Base-by-base conservation (phyloP, 2,329 filamentous ascomycete species). In the Claviceps arundinis region DNA sequence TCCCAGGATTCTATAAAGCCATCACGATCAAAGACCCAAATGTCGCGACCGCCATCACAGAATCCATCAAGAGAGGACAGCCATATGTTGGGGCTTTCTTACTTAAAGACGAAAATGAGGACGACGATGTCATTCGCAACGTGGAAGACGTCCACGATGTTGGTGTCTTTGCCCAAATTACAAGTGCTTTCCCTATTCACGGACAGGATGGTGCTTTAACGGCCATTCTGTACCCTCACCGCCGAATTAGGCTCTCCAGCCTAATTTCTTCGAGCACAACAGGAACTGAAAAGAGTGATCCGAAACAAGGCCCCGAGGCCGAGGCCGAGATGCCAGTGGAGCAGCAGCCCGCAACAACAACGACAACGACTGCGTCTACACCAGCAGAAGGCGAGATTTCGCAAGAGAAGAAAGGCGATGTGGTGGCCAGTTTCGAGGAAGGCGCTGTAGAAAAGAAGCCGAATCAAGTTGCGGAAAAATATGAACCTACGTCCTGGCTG, bases 1-100 rank as follows among this genome's bases (percentile, higher is more conserved):
- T 97, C 69, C 93, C 93, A 1, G 93, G 93, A 1, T 98, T 97
- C 70, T 98, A 98, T 74, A 98, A 98, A 70, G 91, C 93, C 9
- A 93, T 98, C 59, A 98, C 91, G 3, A 95, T 98, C 59, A 85
- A 88, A 64, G 89, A 98, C 63, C 87, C 87, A 17, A 87, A 93
- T 60, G 93, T 98, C 38, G 86, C 90, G 14, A 82, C 84, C 41
- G 93, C 93, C 22, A 95, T 98, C 58, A 86, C 90, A 54, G 94
- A 98, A 65, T 93, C 95, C 77, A 88, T 97, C 66, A 95, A 95
- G 75, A 80, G 91, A 50, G 93, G 93, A 0, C 94, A 98, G 68
- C 94, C 91, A 24, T 98, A 98, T 62, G 89, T 98, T 42, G 93
- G 93, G 56, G 91, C 90, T 3, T 98, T 98, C 70, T 69, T 98